Evolutionary conservation across 495 filamentous ascomycete species (phyloP).

Genomic region (Apodospora peruviana): DNA sequence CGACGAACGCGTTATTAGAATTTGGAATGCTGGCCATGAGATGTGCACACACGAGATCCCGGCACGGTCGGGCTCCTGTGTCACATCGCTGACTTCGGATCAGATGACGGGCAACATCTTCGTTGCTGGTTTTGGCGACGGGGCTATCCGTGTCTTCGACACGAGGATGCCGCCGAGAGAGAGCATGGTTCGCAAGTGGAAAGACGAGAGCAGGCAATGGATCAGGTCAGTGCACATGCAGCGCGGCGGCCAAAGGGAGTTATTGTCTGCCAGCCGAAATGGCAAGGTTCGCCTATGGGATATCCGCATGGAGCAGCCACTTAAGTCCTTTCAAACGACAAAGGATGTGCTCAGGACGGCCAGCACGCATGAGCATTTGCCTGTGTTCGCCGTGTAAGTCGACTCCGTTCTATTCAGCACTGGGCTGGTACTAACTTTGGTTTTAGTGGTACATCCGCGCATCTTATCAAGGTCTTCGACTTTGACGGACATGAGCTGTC

Average conservation of each 20-base stretch:
- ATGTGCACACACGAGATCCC: slow-evolving; percentile 92
- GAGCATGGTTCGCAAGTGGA: slow-evolving; percentile 92
- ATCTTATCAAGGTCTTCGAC: slow-evolving; percentile 88
- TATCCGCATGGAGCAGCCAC: slow-evolving; percentile 72
- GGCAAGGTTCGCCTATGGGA: slow-evolving; percentile 97
- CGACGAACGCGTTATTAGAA: slow-evolving; percentile 88
- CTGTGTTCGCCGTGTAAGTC: slow-evolving; percentile 91
- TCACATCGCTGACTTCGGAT: slow-evolving; percentile 92
- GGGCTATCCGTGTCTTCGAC: slow-evolving; percentile 93
- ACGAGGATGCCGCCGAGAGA: slow-evolving; percentile 73
- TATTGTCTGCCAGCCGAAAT: slow-evolving; percentile 79
- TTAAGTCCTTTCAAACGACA: slow-evolving; percentile 68
- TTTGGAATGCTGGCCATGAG: slow-evolving; percentile 94
- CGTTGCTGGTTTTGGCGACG: slow-evolving; percentile 93
- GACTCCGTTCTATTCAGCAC: not conserved
- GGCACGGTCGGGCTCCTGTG: slow-evolving; percentile 89
- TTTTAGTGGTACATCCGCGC: slow-evolving; percentile 74
- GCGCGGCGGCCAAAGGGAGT: slow-evolving; percentile 83
- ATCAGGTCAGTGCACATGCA: slow-evolving; percentile 96
- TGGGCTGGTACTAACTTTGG: slow-evolving; percentile 19
- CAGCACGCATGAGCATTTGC: slow-evolving; percentile 93
- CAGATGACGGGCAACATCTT: slow-evolving; percentile 96
- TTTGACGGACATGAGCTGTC: slow-evolving; percentile 72
- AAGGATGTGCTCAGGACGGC: slow-evolving; percentile 74
- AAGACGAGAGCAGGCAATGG: slow-evolving; percentile 80